A percentile compares a stretch with the other conserved stretches of the same genome.
Conservation (phyloP, 1,284 basidiomycete genomes). For the Marasmius fiardii region DNA sequence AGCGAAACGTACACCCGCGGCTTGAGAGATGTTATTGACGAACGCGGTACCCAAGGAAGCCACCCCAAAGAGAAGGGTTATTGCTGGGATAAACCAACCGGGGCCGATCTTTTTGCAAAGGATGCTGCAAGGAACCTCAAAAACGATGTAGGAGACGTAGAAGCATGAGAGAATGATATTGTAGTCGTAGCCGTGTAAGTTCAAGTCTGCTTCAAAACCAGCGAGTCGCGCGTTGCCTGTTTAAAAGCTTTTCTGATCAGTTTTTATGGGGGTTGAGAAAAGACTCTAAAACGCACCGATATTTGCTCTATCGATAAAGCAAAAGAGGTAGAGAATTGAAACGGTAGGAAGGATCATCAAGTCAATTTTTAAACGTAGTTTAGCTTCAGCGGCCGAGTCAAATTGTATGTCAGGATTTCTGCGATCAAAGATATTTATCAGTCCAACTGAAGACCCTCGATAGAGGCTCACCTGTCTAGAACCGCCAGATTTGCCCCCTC, state of each 20-base stretch:
- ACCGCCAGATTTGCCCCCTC: too few relatives aligned
- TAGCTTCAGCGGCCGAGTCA: not conserved
- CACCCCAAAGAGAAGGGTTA: not conserved
- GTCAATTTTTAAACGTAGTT: not conserved
- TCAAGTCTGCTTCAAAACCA: conserved; percentile 11
- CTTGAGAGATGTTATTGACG: not conserved
- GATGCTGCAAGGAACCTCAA: not conserved
- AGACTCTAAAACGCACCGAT: not conserved
- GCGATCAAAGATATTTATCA: too few relatives aligned
- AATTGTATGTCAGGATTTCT: too few relatives aligned
- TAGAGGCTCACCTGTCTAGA: too few relatives aligned
- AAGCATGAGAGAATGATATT: conserved; percentile 7
- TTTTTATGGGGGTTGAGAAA: not conserved
- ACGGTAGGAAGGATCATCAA: not conserved
- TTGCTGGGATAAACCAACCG: not conserved
- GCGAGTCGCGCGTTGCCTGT: conserved; percentile 9
- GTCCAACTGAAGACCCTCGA: too few relatives aligned
- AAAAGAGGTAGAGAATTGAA: not conserved
- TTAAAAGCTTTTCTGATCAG: not conserved
- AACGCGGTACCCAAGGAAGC: not conserved
- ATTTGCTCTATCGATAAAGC: not conserved
- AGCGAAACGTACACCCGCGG: not conserved
- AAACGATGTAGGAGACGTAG: conserved; percentile 4
- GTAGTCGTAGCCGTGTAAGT: conserved; percentile 11
- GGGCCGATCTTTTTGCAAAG: not conserved